Conservation (phyloP, 108 stramenopile species). For the Epipyxis sp. region DNA sequence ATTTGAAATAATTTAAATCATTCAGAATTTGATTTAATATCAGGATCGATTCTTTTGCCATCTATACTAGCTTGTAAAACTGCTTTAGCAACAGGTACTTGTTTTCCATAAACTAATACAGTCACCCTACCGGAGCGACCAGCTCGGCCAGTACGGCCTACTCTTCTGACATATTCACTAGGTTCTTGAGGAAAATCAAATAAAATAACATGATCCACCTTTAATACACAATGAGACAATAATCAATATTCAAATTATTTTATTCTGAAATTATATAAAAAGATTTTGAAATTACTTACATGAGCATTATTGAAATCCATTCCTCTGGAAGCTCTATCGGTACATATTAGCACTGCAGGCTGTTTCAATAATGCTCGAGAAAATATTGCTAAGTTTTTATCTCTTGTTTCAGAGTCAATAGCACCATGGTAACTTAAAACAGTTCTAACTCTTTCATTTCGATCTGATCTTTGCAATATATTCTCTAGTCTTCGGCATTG, state of each 20-base stretch:
- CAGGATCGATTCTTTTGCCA: conserved; percentile 6
- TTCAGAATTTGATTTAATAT: too few species aligned
- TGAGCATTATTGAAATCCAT: conserved; percentile 69
- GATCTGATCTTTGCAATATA: conserved; percentile 71
- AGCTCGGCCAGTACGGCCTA: conserved; percentile 85
- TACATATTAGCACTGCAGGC: conserved; percentile 74
- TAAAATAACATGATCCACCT: conserved; percentile 80
- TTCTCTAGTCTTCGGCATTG: conserved; percentile 85
- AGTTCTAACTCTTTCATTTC: conserved; percentile 46
- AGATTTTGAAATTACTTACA: too few species aligned
- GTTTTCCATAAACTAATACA: conserved; percentile 55
- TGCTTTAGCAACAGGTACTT: conserved; percentile 35
- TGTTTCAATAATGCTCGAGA: conserved; percentile 15
- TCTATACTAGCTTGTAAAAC: conserved; percentile 19
- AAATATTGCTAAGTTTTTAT: conserved; percentile 62
- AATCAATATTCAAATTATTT: not conserved
- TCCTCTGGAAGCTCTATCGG: conserved; percentile 91
- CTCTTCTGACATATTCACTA: conserved; percentile 81
- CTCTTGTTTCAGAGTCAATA: conserved; percentile 65
- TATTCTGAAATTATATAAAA: not conserved
- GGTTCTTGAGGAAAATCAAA: conserved; percentile 92
- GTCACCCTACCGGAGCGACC: conserved; percentile 76
- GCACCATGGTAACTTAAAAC: conserved; percentile 81
- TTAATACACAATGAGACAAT: not conserved
- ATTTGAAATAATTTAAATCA: too few species aligned